These are phyloP conservation scores for Collybia sordida DNA, from an alignment of 768 basidiomycete genomes.

Conservation along the genomic window DNA sequence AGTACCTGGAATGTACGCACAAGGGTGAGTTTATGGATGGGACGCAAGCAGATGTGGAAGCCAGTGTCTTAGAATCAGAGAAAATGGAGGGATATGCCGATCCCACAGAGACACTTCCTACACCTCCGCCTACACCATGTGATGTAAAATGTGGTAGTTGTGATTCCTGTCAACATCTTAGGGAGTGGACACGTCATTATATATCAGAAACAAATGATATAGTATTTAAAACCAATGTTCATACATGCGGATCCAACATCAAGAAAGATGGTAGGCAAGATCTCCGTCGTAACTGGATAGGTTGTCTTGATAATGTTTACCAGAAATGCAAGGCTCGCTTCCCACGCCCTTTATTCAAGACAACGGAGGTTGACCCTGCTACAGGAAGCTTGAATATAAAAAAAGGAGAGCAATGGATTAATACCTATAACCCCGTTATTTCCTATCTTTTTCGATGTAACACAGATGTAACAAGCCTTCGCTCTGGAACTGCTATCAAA, in stretches of 20 bases:
- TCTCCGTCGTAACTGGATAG: too few species aligned
- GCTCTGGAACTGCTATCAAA: constrained; percentile 39
- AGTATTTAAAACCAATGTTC: constrained; percentile 25
- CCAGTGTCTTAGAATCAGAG: constrained; percentile 2
- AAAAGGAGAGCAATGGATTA: constrained; percentile 34
- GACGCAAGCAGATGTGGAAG: not conserved
- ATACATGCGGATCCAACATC: constrained; percentile 18
- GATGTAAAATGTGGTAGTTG: constrained; percentile 10
- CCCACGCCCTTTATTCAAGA: constrained; percentile 21
- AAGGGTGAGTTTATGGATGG: constrained; percentile 8
- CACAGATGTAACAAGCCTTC: constrained; percentile 34
- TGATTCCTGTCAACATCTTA: constrained; percentile 12
- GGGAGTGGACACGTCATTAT: constrained; percentile 13
- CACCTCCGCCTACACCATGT: constrained; percentile 14
- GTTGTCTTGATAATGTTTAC: constrained; percentile 28
- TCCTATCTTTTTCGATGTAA: constrained; percentile 36
- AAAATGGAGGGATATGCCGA: constrained; percentile 21
- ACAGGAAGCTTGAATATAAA: constrained; percentile 28
- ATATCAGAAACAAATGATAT: constrained; percentile 25
- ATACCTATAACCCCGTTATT: constrained; percentile 26
- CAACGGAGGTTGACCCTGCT: constrained; percentile 20
- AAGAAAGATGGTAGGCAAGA: constrained; percentile 12
- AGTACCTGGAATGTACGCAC: constrained; percentile 5
- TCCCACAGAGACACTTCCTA: constrained; percentile 22
- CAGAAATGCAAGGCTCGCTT: constrained; percentile 33